Evolutionary conservation across 2,329 filamentous ascomycete genomes (phyloP).

Genomic region (Neocatenulostroma microsporum): DNA sequence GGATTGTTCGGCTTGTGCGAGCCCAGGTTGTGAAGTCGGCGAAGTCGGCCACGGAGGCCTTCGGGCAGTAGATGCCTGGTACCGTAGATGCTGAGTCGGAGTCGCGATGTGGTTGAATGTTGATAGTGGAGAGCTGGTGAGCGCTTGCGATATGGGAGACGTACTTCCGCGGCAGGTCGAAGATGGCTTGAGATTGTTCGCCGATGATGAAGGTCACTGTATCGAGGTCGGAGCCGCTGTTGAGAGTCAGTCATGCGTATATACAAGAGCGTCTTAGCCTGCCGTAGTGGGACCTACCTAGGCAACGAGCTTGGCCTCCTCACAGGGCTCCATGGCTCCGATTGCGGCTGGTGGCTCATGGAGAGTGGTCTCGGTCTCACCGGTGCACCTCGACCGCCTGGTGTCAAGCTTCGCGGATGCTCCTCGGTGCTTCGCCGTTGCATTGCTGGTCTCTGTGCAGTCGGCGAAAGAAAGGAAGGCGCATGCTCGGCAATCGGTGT

Average conservation of each 20-base stretch:
- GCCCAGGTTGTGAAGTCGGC: constrained; percentile 10
- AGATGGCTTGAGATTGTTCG: constrained; percentile 5
- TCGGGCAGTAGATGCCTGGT: constrained; percentile 6
- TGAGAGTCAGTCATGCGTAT: too few species aligned
- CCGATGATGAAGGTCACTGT: constrained; percentile 8
- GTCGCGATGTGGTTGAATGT: not conserved
- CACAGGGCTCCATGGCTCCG: too few species aligned
- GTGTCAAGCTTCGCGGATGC: constrained; percentile 1
- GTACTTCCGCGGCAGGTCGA: constrained; percentile 6
- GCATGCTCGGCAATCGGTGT: not conserved
- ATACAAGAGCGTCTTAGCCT: too few species aligned
- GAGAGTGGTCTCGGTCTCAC: too few species aligned
- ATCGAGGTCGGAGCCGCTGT: not conserved
- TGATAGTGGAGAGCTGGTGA: not conserved
- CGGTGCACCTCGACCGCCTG: too few species aligned
- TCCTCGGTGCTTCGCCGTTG: not conserved
- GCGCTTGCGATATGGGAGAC: not conserved
- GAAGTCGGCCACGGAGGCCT: constrained; percentile 5
- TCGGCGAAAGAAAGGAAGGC: too few species aligned
- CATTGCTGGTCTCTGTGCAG: too few species aligned
- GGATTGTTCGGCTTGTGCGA: constrained; percentile 11
- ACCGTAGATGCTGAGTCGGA: not conserved
- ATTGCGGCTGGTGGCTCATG: too few species aligned
- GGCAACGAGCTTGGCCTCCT: too few species aligned
- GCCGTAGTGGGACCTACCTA: too few species aligned